Evolutionary conservation across 257 asterid species (phyloP).

Genomic region (Scutellaria baicalensis): DNA sequence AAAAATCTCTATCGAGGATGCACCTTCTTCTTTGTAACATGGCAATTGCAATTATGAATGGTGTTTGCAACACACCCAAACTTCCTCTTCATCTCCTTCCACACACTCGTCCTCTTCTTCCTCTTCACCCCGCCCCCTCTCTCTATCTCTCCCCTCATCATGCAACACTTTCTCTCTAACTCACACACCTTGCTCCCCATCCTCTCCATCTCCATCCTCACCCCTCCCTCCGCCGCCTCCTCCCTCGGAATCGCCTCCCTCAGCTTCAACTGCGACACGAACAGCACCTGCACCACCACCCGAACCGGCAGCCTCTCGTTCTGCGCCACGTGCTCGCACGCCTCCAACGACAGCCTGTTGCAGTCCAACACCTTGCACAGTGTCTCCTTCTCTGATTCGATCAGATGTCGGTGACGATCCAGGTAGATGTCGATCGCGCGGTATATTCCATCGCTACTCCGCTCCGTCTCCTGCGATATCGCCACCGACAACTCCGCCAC

Average conservation of each 20-base stretch:
- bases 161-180: constrained; percentile 48
- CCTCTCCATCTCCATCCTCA: constrained; percentile 53
- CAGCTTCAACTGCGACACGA: constrained; percentile 51
- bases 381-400: constrained; percentile 55
- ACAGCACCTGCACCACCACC: constrained; percentile 59
- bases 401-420: constrained; percentile 61
- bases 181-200: constrained; percentile 58
- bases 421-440: constrained; percentile 59
- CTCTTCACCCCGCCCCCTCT: constrained; percentile 4
- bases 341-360: constrained; percentile 52
- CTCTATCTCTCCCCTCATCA: constrained; percentile 56
- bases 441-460: constrained; percentile 50
- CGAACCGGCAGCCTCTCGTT: constrained; percentile 62
- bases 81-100: constrained; percentile 92
- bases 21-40: constrained; percentile 55
- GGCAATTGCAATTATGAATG: constrained; percentile 46
- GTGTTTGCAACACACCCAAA: constrained; percentile 50
- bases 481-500: constrained; percentile 38
- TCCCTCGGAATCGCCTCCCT: constrained; percentile 35
- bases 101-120: constrained; percentile 43
- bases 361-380: constrained; percentile 55
- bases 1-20: constrained; percentile 32
- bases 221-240: constrained; percentile 23
- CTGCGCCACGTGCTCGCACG: constrained; percentile 60
- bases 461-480: constrained; percentile 29